phyloP scores from a whole-genome alignment of 2,329 filamentous ascomycete genomes.

The Teratosphaeriaceae sp. region DNA sequence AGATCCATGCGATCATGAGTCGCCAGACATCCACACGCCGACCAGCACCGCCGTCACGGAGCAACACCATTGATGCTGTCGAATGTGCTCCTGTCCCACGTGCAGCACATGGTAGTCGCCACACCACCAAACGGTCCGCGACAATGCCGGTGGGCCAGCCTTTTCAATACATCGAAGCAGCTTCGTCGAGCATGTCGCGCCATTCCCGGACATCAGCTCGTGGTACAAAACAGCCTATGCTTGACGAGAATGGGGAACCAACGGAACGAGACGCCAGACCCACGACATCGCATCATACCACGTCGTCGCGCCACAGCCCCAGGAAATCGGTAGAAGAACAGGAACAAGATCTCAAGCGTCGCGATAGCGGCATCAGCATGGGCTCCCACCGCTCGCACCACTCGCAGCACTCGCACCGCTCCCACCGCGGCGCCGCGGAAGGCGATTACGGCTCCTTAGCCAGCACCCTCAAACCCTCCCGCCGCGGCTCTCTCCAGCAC shows the following conservation, averaged over 20 bases:
- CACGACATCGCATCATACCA: constrained; percentile 7
- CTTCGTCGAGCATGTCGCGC: constrained; percentile 2
- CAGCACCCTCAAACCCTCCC: constrained; percentile 24
- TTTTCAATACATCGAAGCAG: constrained; percentile 15
- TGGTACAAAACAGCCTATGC: background rate
- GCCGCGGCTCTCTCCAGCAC: constrained; percentile 5
- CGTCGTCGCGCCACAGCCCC: constrained; percentile 6
- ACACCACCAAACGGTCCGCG: constrained; percentile 13
- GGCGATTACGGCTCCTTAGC: constrained; percentile 17
- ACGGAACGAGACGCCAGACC: background rate
- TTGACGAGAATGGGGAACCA: background rate
- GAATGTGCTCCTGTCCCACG: constrained; percentile 16
- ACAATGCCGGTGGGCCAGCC: constrained; percentile 13
- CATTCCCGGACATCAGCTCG: background rate
- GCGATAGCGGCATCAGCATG: constrained; percentile 24
- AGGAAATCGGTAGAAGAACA: constrained; percentile 12
- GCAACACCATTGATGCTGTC: constrained; percentile 19
- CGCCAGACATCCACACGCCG: constrained; percentile 15
- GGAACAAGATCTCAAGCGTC: constrained; percentile 17
- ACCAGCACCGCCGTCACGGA: constrained; percentile 17
- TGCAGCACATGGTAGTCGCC: constrained; percentile 4
- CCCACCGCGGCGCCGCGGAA: constrained; percentile 13
- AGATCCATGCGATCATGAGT: constrained; percentile 18
- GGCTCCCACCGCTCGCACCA: constrained; percentile 13
- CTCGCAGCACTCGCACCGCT: constrained; percentile 5